Conservation (phyloP, 148 eudicot species). For the Cornus controversa region DNA sequence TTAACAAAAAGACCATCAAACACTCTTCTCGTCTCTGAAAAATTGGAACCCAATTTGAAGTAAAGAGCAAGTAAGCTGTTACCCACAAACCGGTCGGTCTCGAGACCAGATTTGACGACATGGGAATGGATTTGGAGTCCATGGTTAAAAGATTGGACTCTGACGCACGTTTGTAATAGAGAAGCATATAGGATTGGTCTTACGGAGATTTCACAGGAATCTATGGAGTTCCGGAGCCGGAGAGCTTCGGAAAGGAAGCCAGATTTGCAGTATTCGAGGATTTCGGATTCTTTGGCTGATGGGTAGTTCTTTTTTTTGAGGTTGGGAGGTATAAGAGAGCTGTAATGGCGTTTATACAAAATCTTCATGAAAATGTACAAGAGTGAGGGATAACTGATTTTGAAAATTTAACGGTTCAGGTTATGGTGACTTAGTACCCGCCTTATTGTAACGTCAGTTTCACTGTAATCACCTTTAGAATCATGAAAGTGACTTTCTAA, state of each 20-base stretch:
- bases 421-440: no score
- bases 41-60: constrained; percentile 50
- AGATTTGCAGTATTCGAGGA: constrained; percentile 52
- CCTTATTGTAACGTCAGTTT: no score
- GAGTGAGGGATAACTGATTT: background rate
- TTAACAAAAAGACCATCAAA: constrained; percentile 53
- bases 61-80: constrained; percentile 74
- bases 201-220: constrained; percentile 23
- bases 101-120: constrained; percentile 55
- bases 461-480: no score
- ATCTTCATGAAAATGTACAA: constrained; percentile 26
- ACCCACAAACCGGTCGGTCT: constrained; percentile 58
- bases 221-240: constrained; percentile 32
- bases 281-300: constrained; percentile 28
- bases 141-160: constrained; percentile 32
- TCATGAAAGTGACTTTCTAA: no score
- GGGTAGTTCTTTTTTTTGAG: constrained; percentile 8
- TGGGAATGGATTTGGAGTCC: constrained; percentile 71
- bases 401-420: background rate
- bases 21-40: constrained; percentile 38
- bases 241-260: constrained; percentile 49
- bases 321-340: constrained; percentile 10
- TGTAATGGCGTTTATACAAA: constrained; percentile 26
- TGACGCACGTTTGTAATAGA: constrained; percentile 61
- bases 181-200: constrained; percentile 64